These are phyloP conservation scores for Pythium rishiriense DNA, from an alignment of 352 stramenopile species.

Conservation along the genomic window DNA sequence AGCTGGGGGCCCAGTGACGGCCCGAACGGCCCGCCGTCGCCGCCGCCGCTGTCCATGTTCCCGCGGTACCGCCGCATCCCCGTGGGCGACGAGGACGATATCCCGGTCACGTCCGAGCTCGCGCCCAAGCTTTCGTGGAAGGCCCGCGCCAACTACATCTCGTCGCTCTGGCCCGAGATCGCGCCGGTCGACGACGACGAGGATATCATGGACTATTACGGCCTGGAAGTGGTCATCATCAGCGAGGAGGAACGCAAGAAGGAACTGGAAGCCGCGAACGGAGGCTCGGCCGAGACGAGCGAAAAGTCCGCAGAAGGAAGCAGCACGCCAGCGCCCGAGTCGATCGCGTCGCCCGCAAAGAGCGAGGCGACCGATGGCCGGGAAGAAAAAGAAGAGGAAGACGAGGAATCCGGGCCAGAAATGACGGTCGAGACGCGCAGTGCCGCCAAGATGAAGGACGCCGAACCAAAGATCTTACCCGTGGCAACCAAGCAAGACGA, in stretches of 20 bases:
- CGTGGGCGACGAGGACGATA: conserved; percentile 28
- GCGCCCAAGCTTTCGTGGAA: conserved; percentile 45
- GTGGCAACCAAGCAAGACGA: conserved; percentile 78
- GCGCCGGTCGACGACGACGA: conserved; percentile 67
- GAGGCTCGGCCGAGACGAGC: background rate
- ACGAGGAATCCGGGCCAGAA: conserved; percentile 22
- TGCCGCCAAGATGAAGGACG: conserved; percentile 49
- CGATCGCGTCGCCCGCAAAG: conserved; percentile 25
- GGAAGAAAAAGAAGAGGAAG: conserved; percentile 24
- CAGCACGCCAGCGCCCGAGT: background rate
- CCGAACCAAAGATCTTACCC: conserved; percentile 44
- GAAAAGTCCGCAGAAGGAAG: background rate
- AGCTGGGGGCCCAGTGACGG: conserved; percentile 20
- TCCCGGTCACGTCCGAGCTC: conserved; percentile 49
- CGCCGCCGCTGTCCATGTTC: conserved; percentile 22
- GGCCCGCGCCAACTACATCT: conserved; percentile 64
- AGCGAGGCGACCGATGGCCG: conserved; percentile 4
- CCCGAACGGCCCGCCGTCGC: background rate
- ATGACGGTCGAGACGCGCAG: conserved; percentile 60
- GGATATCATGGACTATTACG: conserved; percentile 78
- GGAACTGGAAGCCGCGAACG: conserved; percentile 28
- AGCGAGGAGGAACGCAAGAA: conserved; percentile 60
- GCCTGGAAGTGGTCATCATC: conserved; percentile 73
- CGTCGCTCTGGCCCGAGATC: conserved; percentile 62
- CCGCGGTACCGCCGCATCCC: conserved; percentile 51